phyloP scores from a whole-genome alignment of 2,329 filamentous ascomycete species.

The Apiospora koreana region DNA sequence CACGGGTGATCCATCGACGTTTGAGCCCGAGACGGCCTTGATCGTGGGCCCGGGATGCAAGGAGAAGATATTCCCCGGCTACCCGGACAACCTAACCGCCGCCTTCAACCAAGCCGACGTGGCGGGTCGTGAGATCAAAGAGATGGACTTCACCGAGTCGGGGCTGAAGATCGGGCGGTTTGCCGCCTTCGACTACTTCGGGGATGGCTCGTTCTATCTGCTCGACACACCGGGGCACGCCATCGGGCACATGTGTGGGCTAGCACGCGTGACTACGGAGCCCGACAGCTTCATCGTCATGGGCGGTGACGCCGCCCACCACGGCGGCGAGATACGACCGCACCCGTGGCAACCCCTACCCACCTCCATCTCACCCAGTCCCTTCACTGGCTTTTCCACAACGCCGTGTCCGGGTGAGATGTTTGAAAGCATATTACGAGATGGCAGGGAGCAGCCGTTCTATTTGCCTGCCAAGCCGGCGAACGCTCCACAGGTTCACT shows the following conservation, averaged over 20 bases:
- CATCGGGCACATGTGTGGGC: conserved; percentile 34
- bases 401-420: conserved; percentile 41
- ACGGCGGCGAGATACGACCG: conserved; percentile 38
- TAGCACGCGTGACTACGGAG: conserved; percentile 37
- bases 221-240: conserved; percentile 36
- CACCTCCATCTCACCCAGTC: conserved; percentile 37
- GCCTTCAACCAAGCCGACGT: conserved; percentile 28
- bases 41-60: conserved; percentile 36
- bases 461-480: conserved; percentile 25
- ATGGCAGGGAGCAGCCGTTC: conserved; percentile 33
- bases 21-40: conserved; percentile 41
- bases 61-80: conserved; percentile 23
- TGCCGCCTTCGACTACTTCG: conserved; percentile 34
- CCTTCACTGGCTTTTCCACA: conserved; percentile 30
- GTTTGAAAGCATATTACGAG: conserved; percentile 39
- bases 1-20: conserved; percentile 46
- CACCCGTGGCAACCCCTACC: conserved; percentile 36
- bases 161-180: conserved; percentile 21
- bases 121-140: conserved; percentile 23
- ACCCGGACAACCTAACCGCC: conserved; percentile 20
- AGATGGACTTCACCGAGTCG: conserved; percentile 24
- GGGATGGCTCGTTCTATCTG: conserved; percentile 35
- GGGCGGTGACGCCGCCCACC: conserved; percentile 44
- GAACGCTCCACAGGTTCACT: conserved; percentile 19
- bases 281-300: conserved; percentile 41